Conservation (phyloP, 768 basidiomycete species). For the Podaxis sp. region DNA sequence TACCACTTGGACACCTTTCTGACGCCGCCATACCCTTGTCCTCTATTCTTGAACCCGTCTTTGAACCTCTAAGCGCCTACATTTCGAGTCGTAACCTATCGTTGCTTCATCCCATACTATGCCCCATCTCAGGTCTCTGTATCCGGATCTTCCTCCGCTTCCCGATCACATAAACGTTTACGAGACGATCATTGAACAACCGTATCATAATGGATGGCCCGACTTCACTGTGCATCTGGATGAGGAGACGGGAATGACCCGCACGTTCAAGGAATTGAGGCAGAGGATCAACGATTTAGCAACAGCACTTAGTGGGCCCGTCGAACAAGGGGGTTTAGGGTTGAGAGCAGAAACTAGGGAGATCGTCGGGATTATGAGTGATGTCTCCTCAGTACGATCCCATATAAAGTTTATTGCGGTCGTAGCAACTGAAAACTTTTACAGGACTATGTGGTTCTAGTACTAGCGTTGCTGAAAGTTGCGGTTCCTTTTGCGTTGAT, state of each 20-base stretch:
- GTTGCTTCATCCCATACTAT: slow-evolving; percentile 29
- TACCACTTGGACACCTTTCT: too few relatives aligned
- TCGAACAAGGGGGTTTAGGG: slow-evolving; percentile 53
- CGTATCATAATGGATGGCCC: slow-evolving; percentile 51
- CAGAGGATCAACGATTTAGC: slow-evolving; percentile 52
- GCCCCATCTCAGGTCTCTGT: slow-evolving; percentile 54
- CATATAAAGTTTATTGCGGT: neutral
- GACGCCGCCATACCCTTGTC: too few relatives aligned
- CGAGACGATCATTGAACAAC: slow-evolving; percentile 51
- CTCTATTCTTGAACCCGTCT: too few relatives aligned
- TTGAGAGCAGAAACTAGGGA: slow-evolving; percentile 46
- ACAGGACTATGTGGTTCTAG: slow-evolving; percentile 33
- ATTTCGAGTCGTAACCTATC: too few relatives aligned
- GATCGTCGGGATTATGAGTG: slow-evolving; percentile 66
- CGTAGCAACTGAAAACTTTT: neutral
- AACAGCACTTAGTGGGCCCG: slow-evolving; percentile 49
- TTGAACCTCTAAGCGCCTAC: too few relatives aligned
- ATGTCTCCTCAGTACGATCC: slow-evolving; percentile 60
- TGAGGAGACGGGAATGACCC: slow-evolving; percentile 44
- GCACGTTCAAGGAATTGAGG: slow-evolving; percentile 48
- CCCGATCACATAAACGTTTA: slow-evolving; percentile 57
- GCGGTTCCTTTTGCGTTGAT: slow-evolving; percentile 33
- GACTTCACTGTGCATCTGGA: slow-evolving; percentile 59
- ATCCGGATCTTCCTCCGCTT: slow-evolving; percentile 44
- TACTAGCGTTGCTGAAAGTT: slow-evolving; percentile 29